A percentile compares a stretch with the other conserved stretches of the same genome.
Conservation (phyloP, 257 asterid genomes). For the Salvia miltiorrhiza region DNA sequence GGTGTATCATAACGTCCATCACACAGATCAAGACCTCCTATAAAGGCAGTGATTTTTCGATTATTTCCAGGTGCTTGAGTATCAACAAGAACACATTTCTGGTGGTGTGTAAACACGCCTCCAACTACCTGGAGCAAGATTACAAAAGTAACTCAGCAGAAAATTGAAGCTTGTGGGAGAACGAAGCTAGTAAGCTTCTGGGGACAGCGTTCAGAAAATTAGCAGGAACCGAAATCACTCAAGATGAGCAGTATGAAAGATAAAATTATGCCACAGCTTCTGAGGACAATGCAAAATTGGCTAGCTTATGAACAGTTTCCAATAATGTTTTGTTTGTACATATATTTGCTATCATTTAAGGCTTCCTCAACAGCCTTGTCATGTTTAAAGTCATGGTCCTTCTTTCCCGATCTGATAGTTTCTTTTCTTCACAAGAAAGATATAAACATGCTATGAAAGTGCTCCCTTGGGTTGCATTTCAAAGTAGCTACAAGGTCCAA, state of each 20-base stretch:
- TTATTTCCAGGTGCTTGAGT: constrained; percentile 79
- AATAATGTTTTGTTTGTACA: neutral
- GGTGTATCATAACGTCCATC: constrained; percentile 99
- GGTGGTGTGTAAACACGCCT: constrained; percentile 81
- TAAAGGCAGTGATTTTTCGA: constrained; percentile 78
- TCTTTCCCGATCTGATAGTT: neutral
- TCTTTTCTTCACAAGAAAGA: neutral
- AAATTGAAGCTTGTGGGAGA: constrained; percentile 1
- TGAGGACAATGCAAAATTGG: neutral
- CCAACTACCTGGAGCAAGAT: constrained; percentile 70
- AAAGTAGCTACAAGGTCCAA: constrained; percentile 6
- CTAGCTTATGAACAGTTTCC: neutral
- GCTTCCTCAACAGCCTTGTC: neutral
- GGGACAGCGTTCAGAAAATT: neutral
- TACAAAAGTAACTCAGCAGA: constrained; percentile 22
- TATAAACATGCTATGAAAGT: neutral
- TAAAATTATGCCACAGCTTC: neutral
- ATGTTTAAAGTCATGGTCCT: neutral
- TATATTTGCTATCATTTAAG: neutral
- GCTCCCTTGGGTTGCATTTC: neutral
- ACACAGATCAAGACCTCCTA: constrained; percentile 93
- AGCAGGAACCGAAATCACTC: neutral
- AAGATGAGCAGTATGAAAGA: neutral
- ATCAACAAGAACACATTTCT: constrained; percentile 91
- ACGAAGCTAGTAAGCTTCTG: constrained; percentile 5